phyloP scores from a whole-genome alignment of 371 early-diverging fungal genomes.

The Haplosporangium sp. region DNA sequence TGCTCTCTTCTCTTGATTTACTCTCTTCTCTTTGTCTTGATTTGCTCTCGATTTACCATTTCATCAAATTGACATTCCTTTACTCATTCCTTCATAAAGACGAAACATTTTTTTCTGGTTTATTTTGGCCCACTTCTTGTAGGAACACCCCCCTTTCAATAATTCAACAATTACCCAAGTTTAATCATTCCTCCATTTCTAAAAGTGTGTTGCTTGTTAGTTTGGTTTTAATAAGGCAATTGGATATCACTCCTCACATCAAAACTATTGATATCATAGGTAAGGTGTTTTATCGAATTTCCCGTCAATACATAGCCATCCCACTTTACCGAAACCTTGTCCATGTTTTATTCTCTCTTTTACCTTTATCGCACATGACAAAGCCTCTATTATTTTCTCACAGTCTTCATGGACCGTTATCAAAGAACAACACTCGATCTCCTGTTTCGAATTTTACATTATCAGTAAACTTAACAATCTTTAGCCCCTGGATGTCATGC shows the following conservation, averaged over 20 bases:
- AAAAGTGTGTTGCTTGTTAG: neutral
- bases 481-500: slow-evolving; percentile 1
- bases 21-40: neutral
- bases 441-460: slow-evolving; percentile 1
- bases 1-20: neutral
- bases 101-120: neutral
- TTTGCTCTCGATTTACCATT: neutral
- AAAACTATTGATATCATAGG: neutral
- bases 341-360: neutral
- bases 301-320: neutral
- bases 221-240: neutral
- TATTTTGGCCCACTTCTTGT: neutral
- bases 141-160: neutral
- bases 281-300: neutral
- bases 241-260: neutral
- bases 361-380: neutral
- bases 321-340: no score
- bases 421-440: neutral
- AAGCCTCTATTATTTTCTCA: neutral
- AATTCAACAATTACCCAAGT: neutral
- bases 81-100: neutral
- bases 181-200: neutral
- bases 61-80: neutral
- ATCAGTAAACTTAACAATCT: neutral
- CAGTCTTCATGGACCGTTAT: neutral